Evolutionary conservation across 495 filamentous ascomycete genomes (phyloP), one percentile per base, ranked within the genome.

Genomic region (Hypoxylon subgilvum): DNA sequence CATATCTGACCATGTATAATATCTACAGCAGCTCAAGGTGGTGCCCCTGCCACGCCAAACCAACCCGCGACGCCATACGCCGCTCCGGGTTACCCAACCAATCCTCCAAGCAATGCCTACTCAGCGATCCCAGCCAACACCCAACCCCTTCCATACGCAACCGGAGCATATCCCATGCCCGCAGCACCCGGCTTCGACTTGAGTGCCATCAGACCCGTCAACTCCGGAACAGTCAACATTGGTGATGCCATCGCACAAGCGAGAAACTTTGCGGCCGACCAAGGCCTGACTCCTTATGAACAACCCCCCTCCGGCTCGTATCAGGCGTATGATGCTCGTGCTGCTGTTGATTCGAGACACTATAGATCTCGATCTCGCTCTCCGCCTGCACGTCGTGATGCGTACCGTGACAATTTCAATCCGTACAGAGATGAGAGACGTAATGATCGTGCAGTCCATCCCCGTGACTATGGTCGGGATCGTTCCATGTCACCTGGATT

Each of bases 371-470:
- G 87, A 17, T 86, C 87, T 7, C 80, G 89, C 41, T 91, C 89
- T 34, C 84, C 86, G 18, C 87, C 87, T 46, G 86, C 87, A 7
- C 79, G 79, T 12, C 81, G 83, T 55, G 82, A 88, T 43, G 73
- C 79, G 7, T 90, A 82, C 69, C 84, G 86, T 65, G 88, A 90
- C 68, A 86, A 82, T 65, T 78, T 82, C 66, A 89, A 89, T 50
- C 86, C 88, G 4, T 91, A 90, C 67, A 80, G 87, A 53, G 88
- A 90, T 53, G 90, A 93, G 66, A 82, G 89, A 43, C 82, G 89
- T 52, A 82, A 82, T 55, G 83, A 86, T 53, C 77, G 80, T 57
- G 72, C 81, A 49, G 65, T 74, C 31, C 78, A 71, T 23, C 73
- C 75, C 39, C 80, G 85, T 52, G 79, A 81, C 13, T 84, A 79